Evolutionary conservation across 176 grass and related monocot genomes (phyloP), one percentile per base, ranked within the genome.

Genomic region (maize (Zea mays)): DNA sequence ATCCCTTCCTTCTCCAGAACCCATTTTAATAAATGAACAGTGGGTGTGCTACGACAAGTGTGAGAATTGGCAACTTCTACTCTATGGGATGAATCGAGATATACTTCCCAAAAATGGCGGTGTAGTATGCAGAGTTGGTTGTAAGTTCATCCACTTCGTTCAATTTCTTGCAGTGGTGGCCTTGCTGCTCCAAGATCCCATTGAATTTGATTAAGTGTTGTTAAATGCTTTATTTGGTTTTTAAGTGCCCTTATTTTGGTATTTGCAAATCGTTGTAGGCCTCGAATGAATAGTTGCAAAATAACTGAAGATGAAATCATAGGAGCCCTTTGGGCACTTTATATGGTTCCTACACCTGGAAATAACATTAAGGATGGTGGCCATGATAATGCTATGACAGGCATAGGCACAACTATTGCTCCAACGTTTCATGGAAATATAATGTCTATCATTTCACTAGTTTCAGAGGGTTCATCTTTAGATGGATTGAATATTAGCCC

Each of bases 1-100:
- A 45, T 10, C 69, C 5, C 41, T 42, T 37, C 65, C 71, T 76
- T 72, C 80, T 78, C 50, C 79, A 15, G 42, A 38, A 69, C 20
- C 74, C 62, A 17, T 85, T 87, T 62, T 89, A 70, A 92, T 92
- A 81, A 75, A 89, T n/a, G 90, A 93, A 64, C 36, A 93, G 62
- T 89, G 90, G 90, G 90, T 93, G 37, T 79, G 73, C 40, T 93
- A 87, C 72, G 90, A 93, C 61, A 87, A 79, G 55, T 93, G 91
- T 74, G 87, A 87, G 50, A 90, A 82, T 76, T 93, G 91, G 91
- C 87, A 87, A 48, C 91, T 93, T 67, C 87, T 93, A 76, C 91
- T 87, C 19, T 85, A 87, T 82, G 82, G 87, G 47, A 82, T 84
- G 37, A 90, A 90, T 77, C 78, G 87, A 75, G 81, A 82, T 83